phyloP scores from a whole-genome alignment of 2,329 filamentous ascomycete species.

The Colletotrichum ledebouriae region DNA sequence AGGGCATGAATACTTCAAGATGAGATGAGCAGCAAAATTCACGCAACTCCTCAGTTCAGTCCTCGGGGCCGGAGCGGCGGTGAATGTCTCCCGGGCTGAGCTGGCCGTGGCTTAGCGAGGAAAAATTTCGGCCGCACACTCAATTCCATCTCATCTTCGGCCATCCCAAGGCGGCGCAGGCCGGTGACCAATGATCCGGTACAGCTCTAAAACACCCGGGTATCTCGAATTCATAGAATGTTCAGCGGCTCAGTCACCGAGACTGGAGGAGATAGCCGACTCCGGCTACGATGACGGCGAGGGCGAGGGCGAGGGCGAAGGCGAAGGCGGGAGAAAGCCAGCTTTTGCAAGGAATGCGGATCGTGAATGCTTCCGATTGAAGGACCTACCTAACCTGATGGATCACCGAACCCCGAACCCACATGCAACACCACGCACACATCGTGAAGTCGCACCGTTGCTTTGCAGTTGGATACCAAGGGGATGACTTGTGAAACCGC shows the following conservation, averaged over 20 bases:
- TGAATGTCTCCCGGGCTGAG: not conserved
- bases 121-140: not conserved
- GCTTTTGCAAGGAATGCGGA: not conserved
- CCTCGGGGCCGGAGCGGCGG: not conserved
- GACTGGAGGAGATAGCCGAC: not conserved
- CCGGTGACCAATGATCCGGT: slow-evolving; percentile 3
- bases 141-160: slow-evolving; percentile 10
- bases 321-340: not conserved
- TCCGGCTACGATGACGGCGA: not conserved
- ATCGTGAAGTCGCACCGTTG: not conserved
- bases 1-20: not conserved
- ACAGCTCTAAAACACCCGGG: slow-evolving; percentile 8
- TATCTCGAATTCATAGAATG: not conserved
- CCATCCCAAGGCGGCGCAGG: slow-evolving; percentile 11
- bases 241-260: too few relatives aligned
- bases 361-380: slow-evolving; percentile 1
- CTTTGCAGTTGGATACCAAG: slow-evolving; percentile 5
- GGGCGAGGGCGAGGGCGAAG: not conserved
- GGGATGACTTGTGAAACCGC: slow-evolving; percentile 4
- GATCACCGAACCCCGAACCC: not conserved
- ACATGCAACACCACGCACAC: slow-evolving; percentile 2
- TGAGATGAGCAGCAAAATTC: not conserved
- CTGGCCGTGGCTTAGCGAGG: not conserved
- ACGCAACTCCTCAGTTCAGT: not conserved
- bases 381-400: not conserved